phyloP scores from a whole-genome alignment of 768 basidiomycete genomes.

The Tubosaeta brunneosetosa region DNA sequence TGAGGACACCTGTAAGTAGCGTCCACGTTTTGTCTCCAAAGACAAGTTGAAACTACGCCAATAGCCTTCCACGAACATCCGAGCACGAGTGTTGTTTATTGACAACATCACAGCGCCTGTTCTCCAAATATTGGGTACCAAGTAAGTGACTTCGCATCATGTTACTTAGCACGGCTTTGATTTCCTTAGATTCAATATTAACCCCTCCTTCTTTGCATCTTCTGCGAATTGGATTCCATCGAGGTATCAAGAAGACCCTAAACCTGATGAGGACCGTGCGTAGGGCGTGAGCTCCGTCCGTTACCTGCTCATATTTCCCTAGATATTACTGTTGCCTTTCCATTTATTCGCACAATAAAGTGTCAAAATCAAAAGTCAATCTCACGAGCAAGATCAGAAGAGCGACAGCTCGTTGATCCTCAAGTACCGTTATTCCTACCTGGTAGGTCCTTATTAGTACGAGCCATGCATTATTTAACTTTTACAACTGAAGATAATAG shows the following conservation, averaged over 20 bases:
- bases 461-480: too few relatives aligned
- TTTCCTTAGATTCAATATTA: constrained; percentile 45
- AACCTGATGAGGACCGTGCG: constrained; percentile 46
- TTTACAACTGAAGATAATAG: too few relatives aligned
- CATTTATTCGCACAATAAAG: too few relatives aligned
- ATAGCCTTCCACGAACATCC: constrained; percentile 35
- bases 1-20: constrained; percentile 31
- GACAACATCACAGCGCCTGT: constrained; percentile 48
- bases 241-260: constrained; percentile 52
- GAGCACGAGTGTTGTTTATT: constrained; percentile 48
- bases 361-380: too few relatives aligned
- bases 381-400: too few relatives aligned
- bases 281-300: constrained; percentile 1
- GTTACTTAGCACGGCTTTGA: neutral
- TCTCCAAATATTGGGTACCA: constrained; percentile 54
- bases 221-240: constrained; percentile 65
- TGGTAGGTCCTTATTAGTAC: too few relatives aligned
- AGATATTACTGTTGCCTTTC: too few relatives aligned
- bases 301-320: too few relatives aligned
- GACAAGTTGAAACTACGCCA: neutral
- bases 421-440: too few relatives aligned
- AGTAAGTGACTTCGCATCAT: constrained; percentile 29
- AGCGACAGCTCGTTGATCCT: too few relatives aligned
- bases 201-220: constrained; percentile 64
- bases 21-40: neutral